Evolutionary conservation across 345 rosid species (phyloP).

Genomic region (Fremontodendron californicum): DNA sequence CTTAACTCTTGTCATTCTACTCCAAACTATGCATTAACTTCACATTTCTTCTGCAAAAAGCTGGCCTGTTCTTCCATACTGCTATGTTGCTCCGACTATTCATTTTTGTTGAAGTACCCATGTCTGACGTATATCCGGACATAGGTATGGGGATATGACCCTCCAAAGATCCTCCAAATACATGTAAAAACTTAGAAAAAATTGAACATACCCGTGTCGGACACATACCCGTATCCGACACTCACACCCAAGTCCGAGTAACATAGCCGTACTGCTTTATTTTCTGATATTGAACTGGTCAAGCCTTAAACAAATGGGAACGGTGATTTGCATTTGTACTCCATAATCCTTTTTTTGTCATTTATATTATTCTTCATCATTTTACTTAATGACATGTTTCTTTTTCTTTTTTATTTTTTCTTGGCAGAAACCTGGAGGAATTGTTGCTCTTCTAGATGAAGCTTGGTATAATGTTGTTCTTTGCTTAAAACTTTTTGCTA

Average conservation of each 20-base stretch:
- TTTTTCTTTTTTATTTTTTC: not conserved
- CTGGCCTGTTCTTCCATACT: too few species aligned
- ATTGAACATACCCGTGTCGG: too few species aligned
- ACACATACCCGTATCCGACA: too few species aligned
- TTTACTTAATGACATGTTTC: not conserved
- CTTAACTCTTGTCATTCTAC: not conserved
- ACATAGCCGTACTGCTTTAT: not conserved
- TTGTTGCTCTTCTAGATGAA: slow-evolving; percentile 83
- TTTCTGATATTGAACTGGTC: not conserved
- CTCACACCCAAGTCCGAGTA: too few species aligned
- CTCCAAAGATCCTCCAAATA: too few species aligned
- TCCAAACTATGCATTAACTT: not conserved
- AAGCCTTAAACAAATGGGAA: not conserved
- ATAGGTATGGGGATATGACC: too few species aligned
- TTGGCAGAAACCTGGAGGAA: slow-evolving; percentile 79
- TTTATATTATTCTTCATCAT: not conserved
- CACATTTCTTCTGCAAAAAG: not conserved
- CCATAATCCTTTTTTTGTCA: not conserved
- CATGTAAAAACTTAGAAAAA: too few species aligned
- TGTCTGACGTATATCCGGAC: too few species aligned
- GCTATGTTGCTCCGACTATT: too few species aligned
- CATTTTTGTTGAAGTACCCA: too few species aligned
- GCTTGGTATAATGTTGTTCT: slow-evolving; percentile 55
- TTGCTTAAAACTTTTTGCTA: not conserved
- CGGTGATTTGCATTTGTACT: not conserved